Percentiles rank a stretch among this genome's conserved stretches.
These are phyloP conservation scores for Tuber microsphaerosporum DNA, from an alignment of 495 filamentous ascomycete species.

Conservation along the genomic window DNA sequence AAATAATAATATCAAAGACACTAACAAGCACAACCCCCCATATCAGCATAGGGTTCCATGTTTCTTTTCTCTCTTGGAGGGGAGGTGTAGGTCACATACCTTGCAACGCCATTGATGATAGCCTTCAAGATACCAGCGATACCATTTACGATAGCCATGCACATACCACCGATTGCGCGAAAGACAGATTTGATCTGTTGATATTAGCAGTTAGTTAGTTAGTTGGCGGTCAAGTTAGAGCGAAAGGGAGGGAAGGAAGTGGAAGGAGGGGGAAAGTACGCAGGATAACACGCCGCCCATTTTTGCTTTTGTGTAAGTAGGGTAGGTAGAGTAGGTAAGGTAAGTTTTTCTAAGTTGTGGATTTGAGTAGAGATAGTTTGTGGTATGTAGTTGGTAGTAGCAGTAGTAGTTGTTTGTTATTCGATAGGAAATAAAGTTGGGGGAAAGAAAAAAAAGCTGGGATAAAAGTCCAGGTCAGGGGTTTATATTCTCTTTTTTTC, in stretches of 20 bases:
- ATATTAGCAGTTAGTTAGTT: constrained; percentile 13
- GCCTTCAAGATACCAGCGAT: constrained; percentile 66
- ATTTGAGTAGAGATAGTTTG: no score
- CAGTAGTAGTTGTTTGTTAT: no score
- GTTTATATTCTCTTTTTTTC: no score
- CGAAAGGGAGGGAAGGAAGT: not conserved
- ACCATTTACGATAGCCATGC: constrained; percentile 79
- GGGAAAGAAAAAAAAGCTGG: no score
- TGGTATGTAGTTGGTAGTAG: no score
- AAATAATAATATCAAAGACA: constrained; percentile 77
- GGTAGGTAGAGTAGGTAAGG: no score
- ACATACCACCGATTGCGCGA: constrained; percentile 70
- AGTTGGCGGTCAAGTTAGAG: not conserved
- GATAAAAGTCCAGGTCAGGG: no score
- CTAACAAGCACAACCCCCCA: constrained; percentile 52
- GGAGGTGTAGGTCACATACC: not conserved
- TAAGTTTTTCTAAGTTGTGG: constrained; percentile 6
- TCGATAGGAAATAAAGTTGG: no score
- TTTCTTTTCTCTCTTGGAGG: not conserved
- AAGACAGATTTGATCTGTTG: constrained; percentile 67
- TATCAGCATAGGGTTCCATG: not conserved
- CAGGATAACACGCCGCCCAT: constrained; percentile 97
- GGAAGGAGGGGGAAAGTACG: constrained; percentile 49
- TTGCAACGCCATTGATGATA: constrained; percentile 60
- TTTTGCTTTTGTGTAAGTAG: constrained; percentile 42